Base-by-base conservation (phyloP, 169 alveolate species). In the Plasmodium chabaudi region DNA sequence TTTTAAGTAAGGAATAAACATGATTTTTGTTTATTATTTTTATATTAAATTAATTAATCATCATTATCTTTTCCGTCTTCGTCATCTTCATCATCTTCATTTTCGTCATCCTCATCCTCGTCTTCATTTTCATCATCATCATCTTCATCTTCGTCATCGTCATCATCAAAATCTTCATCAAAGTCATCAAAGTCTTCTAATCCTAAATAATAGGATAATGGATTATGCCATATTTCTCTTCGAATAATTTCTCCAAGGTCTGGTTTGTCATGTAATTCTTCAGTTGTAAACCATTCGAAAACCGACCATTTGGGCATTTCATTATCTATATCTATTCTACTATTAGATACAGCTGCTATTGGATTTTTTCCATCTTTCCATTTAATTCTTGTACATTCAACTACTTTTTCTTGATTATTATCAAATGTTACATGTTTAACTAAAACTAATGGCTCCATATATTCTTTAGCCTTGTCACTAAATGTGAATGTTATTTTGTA, bases 141-240 rank as follows among this genome's bases (percentile, higher is more conserved):
- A 2, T 73, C 92, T 57, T 87, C 92, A 9, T 87, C 92, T 39
- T 87, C 92, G 59, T 87, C 79, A 71, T 61, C 93, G 34, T 87
- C 94, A 44, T 87, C 97, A 19, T 88, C 86, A 68, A 93, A 93
- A 44, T 92, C 95, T 51, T 92, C 96, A 42, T 94, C 97, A 57
- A 90, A 94, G 49, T 93, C 96, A 10, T 91, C 94, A 67, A 79
- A 91, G 46, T 91, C 95, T 19, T 93, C 94, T 53, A 94, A 68
- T 7, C 94, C 96, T 60, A 92, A 51, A 70, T 94, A 96, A 73
- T 95, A 95, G 13, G 97, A 94, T 23, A 96, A 92, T 12, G 98
- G 98, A 1, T 96, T 96, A 88, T 95, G 98, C 96, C 97, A 96
- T n/a, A 96, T 92, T 77, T 96, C 98, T 84, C 98, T 72, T 64